Conservation (phyloP, 1,284 basidiomycete species). For the Puccinia polysora region DNA sequence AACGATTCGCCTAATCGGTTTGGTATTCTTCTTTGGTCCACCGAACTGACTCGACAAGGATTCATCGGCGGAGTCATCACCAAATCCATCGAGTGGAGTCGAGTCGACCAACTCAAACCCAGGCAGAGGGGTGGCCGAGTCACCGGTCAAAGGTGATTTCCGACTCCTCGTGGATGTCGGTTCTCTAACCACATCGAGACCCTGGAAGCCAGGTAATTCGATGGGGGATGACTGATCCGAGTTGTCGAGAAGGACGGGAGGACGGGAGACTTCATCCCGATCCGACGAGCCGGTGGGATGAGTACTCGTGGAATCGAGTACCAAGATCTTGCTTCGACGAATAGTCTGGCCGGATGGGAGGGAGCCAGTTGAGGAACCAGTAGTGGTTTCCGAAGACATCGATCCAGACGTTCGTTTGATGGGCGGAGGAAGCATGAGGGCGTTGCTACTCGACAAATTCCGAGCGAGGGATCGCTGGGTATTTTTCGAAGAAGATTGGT, state of each 20-base stretch:
- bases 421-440: slow-evolving; percentile 18
- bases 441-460: neutral
- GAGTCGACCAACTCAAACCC: too few species aligned
- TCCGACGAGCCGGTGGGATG: slow-evolving; percentile 12
- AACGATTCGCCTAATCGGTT: too few species aligned
- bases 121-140: neutral
- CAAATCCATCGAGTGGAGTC: too few species aligned
- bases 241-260: neutral
- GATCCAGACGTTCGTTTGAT: neutral
- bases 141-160: too few species aligned
- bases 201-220: slow-evolving; percentile 31
- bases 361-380: neutral
- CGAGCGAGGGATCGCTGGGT: too few species aligned
- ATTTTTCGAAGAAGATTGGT: neutral
- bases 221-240: slow-evolving; percentile 5
- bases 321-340: neutral
- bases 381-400: slow-evolving; percentile 1
- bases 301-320: slow-evolving; percentile 22
- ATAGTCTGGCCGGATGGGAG: neutral
- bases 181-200: neutral
- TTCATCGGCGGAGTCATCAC: too few species aligned
- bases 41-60: too few species aligned
- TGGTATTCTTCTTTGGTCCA: too few species aligned
- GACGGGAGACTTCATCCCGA: neutral
- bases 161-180: slow-evolving; percentile 1